These are phyloP conservation scores for Solanum rostratum DNA, from an alignment of 257 asterid species.

Conservation along the genomic window DNA sequence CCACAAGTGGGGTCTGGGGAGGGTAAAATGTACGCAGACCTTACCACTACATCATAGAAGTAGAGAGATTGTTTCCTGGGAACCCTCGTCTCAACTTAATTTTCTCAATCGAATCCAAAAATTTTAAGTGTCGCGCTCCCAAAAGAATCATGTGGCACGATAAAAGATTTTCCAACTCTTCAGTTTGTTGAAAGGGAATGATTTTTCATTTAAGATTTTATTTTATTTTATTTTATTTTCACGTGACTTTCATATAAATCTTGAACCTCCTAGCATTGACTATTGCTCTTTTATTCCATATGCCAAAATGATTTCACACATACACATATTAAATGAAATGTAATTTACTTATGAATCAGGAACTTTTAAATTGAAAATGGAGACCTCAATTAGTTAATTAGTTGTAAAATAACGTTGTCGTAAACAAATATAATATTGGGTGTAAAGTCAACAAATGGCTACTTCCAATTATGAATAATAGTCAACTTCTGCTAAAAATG, in stretches of 20 bases:
- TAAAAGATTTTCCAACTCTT: too few relatives aligned
- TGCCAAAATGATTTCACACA: neutral
- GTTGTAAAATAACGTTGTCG: neutral
- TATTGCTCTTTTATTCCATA: neutral
- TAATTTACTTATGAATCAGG: neutral
- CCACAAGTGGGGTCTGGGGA: too few relatives aligned
- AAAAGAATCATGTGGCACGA: too few relatives aligned
- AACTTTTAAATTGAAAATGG: neutral
- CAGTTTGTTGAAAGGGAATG: too few relatives aligned
- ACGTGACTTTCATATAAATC: neutral
- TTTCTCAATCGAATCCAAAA: neutral
- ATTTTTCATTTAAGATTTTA: too few relatives aligned
- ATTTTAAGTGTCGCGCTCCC: too few relatives aligned
- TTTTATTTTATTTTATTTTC: too few relatives aligned
- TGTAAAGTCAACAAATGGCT: neutral
- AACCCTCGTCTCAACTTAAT: too few relatives aligned
- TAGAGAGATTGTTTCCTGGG: too few relatives aligned
- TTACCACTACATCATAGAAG: too few relatives aligned
- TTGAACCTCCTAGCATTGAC: neutral
- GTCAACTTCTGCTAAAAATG: neutral
- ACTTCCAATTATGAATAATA: neutral
- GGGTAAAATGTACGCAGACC: too few relatives aligned
- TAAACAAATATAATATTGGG: neutral
- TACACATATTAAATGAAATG: neutral
- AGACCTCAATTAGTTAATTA: neutral